Percentiles rank a stretch among this genome's conserved stretches.
phyloP scores from a whole-genome alignment of 768 basidiomycete species.

The Hericium erinaceus region DNA sequence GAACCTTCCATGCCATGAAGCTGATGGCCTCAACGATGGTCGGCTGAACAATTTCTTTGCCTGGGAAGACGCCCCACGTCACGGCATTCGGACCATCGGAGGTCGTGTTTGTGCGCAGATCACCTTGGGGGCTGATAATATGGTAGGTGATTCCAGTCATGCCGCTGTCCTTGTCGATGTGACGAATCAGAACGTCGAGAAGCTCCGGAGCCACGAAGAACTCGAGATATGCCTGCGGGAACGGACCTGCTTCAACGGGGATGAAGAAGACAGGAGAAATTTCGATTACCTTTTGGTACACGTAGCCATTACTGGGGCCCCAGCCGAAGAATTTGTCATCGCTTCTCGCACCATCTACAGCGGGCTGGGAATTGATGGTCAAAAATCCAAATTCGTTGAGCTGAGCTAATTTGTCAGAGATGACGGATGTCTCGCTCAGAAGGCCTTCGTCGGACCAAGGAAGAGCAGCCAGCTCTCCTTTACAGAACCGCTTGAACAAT shows the following conservation, averaged over 20 bases:
- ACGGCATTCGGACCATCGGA: conserved; percentile 97
- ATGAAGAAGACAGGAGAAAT: background rate
- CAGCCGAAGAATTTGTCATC: conserved; percentile 84
- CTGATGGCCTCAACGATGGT: conserved; percentile 96
- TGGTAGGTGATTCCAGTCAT: conserved; percentile 96
- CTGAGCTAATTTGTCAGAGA: conserved; percentile 66
- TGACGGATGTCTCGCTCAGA: conserved; percentile 73
- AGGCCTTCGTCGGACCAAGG: conserved; percentile 96
- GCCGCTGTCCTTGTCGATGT: conserved; percentile 78
- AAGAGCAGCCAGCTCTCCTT: conserved; percentile 58
- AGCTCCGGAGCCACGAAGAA: conserved; percentile 82
- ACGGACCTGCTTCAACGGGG: background rate
- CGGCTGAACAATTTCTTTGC: conserved; percentile 92
- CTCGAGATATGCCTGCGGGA: conserved; percentile 79
- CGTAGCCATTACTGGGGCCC: conserved; percentile 90
- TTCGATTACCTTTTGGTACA: conserved; percentile 79
- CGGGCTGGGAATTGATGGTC: conserved; percentile 96
- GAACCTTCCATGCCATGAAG: conserved; percentile 97
- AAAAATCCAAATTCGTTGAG: conserved; percentile 91
- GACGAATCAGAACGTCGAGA: conserved; percentile 59
- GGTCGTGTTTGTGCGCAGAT: conserved; percentile 89
- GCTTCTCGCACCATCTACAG: conserved; percentile 82
- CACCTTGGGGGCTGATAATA: conserved; percentile 92
- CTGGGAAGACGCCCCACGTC: conserved; percentile 97
- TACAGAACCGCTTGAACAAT: conserved; percentile 83